Base-by-base conservation (phyloP, 1,284 basidiomycete genomes). In the Sporisorium exsertum region DNA sequence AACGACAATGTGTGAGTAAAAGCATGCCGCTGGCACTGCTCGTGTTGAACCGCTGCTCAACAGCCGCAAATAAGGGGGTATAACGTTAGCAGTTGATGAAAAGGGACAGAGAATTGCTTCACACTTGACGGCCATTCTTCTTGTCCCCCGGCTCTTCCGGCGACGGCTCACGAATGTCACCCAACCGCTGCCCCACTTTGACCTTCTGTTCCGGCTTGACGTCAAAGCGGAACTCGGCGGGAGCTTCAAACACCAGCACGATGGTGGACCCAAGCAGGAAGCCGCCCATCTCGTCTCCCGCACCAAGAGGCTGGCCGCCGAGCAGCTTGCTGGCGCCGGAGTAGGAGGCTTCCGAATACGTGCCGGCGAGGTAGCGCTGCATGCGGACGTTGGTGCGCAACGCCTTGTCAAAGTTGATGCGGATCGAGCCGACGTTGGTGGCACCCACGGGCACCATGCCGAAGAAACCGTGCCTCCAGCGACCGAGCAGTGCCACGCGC, bases 401-500 rank as follows among this genome's bases (percentile, higher is more conserved):
- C 56, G 92, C 93, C 82, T 92, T 89, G 87, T 99, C 97, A 87
- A 99, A 99, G 86, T 97, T 96, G 86, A 99, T 90, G 74, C 92
- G 92, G 87, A 99, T 99, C 74, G 92, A 94, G 10, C 96, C 96
- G 63, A 99, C 97, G 85, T 99, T 99, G 22, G 96, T 98, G 2
- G 97, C 96, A 15, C 96, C 97, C 29, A 99, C 95, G 13, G 96
- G 96, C 0, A 96, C 91, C 95, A 98, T 98, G 45, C 92, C 89
- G 86, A 97, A 99, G 89, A 98, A 98, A 6, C 96, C 96, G 83
- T 97, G 88, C 83, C 91, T 90, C 96, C 97, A 99, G 60, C 94
- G 89, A 7, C 96, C 97, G 33, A 99, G 91, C n/a, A 99, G 88
- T 0, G 96, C 94, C 10, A 99, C 96, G 20, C 96, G 92, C 87